phyloP scores from a whole-genome alignment of 2,329 filamentous ascomycete species.

The Curvularia eragrostidis region DNA sequence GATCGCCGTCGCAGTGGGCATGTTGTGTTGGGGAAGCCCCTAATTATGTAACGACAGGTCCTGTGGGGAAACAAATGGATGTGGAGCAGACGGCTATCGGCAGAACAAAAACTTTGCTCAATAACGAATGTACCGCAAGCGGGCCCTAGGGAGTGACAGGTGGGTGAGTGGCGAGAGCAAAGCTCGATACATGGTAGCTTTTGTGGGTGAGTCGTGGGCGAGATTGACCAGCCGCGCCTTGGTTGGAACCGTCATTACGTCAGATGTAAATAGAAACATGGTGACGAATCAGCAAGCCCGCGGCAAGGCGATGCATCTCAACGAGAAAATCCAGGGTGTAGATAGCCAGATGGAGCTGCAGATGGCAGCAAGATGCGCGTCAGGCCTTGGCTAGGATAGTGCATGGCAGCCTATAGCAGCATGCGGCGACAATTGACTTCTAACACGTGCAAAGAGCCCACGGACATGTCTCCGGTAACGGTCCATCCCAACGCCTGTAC shows the following conservation, averaged over 20 bases:
- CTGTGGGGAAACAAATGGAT: constrained; percentile 29
- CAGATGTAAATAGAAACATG: constrained; percentile 5
- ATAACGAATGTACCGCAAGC: background rate
- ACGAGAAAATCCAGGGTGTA: constrained; percentile 9
- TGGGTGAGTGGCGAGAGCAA: background rate
- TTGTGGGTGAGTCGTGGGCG: constrained; percentile 13
- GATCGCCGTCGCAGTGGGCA: constrained; percentile 32
- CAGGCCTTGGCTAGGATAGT: background rate
- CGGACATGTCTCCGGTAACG: background rate
- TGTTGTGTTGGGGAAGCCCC: constrained; percentile 19
- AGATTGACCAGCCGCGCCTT: constrained; percentile 15
- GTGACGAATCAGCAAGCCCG: constrained; percentile 10
- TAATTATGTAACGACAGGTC: constrained; percentile 27
- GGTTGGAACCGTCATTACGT: constrained; percentile 18
- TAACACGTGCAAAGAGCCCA: constrained; percentile 1
- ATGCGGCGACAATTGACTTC: background rate
- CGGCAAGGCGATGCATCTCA: constrained; percentile 21
- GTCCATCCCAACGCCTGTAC: background rate
- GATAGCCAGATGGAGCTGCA: constrained; percentile 8
- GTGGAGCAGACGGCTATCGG: constrained; percentile 16
- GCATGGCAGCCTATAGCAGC: background rate
- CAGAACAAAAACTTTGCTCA: background rate
- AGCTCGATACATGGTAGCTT: constrained; percentile 6
- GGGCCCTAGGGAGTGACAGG: background rate
- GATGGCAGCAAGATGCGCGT: constrained; percentile 15